A percentile compares a stretch with the other conserved stretches of the same genome.
Evolutionary conservation across 176 grass and related monocot genomes (phyloP).

Genomic region (Calamus simplicifolius): DNA sequence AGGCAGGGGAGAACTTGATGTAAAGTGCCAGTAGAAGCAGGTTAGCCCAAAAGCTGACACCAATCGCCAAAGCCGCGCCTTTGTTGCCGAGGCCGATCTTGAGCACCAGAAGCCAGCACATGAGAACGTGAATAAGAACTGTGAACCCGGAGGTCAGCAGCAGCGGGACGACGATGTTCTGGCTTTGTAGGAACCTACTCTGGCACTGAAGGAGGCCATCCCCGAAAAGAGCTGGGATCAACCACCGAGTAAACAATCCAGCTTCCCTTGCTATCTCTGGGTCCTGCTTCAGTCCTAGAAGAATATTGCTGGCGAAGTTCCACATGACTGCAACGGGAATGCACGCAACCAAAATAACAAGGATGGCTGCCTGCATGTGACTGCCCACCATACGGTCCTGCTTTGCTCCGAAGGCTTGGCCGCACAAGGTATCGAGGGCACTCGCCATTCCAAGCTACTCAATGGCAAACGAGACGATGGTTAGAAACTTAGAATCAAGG

Average conservation of each 20-base stretch:
- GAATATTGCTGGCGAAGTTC: constrained; percentile 41
- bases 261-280: constrained; percentile 51
- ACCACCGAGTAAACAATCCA: constrained; percentile 53
- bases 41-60: constrained; percentile 47
- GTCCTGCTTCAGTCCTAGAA: constrained; percentile 51
- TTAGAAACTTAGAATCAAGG: too few relatives aligned
- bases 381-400: constrained; percentile 52
- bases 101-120: constrained; percentile 65
- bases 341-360: constrained; percentile 43
- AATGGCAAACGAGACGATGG: neutral
- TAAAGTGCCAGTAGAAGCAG: constrained; percentile 45
- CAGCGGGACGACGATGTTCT: constrained; percentile 53
- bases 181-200: constrained; percentile 54
- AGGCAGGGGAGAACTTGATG: constrained; percentile 39
- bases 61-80: constrained; percentile 52
- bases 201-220: constrained; percentile 58
- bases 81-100: constrained; percentile 51
- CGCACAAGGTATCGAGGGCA: constrained; percentile 45
- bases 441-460: constrained; percentile 31
- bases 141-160: constrained; percentile 47
- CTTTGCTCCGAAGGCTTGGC: constrained; percentile 73
- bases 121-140: constrained; percentile 31
- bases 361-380: constrained; percentile 59
- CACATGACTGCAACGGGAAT: constrained; percentile 38
- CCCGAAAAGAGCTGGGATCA: constrained; percentile 53